phyloP scores from a whole-genome alignment of 345 rosid genomes.

The Lepidium sativum region DNA sequence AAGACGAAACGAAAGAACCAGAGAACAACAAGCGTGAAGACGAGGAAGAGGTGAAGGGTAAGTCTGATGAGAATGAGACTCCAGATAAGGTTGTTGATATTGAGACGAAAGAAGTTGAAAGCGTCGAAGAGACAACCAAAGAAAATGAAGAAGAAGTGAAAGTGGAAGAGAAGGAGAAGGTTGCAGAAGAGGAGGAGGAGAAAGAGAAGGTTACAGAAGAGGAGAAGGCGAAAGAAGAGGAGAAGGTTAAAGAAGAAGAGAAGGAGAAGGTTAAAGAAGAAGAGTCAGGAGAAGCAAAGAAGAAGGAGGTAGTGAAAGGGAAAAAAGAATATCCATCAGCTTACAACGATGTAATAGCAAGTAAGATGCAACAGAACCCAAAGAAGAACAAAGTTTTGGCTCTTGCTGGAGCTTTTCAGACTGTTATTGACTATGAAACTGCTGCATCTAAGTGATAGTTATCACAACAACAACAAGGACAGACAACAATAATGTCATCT shows the following conservation, averaged over 20 bases:
- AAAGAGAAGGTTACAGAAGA: constrained; percentile 26
- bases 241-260: neutral
- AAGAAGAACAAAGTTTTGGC: constrained; percentile 86
- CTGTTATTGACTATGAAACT: constrained; percentile 77
- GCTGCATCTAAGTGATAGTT: constrained; percentile 36
- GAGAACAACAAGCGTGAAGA: constrained; percentile 11
- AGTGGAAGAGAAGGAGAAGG: neutral
- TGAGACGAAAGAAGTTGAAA: constrained; percentile 13
- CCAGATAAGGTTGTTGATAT: constrained; percentile 1
- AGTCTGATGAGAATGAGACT: constrained; percentile 11
- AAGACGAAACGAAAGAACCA: constrained; percentile 13
- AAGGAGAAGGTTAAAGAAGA: constrained; percentile 2
- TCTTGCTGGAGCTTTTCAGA: constrained; percentile 86
- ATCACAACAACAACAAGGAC: neutral
- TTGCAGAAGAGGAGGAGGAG: neutral
- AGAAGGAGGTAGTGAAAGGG: constrained; percentile 25
- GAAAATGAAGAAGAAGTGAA: neutral
- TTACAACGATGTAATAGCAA: constrained; percentile 74
- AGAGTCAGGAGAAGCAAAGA: constrained; percentile 8
- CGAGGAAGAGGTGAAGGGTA: constrained; percentile 9
- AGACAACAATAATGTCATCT: neutral
- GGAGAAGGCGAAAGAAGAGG: neutral
- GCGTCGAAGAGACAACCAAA: neutral
- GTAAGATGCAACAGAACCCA: constrained; percentile 47
- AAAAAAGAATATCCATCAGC: constrained; percentile 62